phyloP scores from a whole-genome alignment of 176 grass and related monocot genomes.

The Leersia perrieri region DNA sequence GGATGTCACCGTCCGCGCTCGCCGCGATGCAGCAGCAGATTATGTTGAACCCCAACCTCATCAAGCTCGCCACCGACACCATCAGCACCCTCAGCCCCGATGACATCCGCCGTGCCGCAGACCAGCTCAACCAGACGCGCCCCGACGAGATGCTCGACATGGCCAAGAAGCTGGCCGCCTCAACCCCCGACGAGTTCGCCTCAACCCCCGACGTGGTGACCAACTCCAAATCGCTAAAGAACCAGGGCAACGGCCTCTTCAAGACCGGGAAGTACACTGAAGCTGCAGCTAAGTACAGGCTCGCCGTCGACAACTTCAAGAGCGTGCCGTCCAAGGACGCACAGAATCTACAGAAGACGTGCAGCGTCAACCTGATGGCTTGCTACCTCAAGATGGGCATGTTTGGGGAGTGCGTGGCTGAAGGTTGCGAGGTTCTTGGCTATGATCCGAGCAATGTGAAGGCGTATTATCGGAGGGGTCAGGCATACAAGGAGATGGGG shows the following conservation, averaged over 20 bases:
- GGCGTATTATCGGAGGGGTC: slow-evolving; percentile 95
- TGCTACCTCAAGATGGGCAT: slow-evolving; percentile 74
- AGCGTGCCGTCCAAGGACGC: slow-evolving; percentile 41
- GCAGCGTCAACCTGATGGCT: slow-evolving; percentile 91
- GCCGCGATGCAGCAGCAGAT: slow-evolving; percentile 94
- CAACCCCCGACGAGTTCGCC: slow-evolving; percentile 79
- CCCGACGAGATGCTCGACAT: slow-evolving; percentile 87
- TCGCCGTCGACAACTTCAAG: slow-evolving; percentile 75
- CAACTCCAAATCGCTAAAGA: slow-evolving; percentile 65
- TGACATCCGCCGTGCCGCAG: slow-evolving; percentile 70
- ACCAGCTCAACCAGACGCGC: slow-evolving; percentile 63
- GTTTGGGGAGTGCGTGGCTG: slow-evolving; percentile 74
- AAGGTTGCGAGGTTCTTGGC: slow-evolving; percentile 82
- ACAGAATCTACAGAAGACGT: slow-evolving; percentile 58
- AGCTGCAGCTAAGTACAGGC: slow-evolving; percentile 81
- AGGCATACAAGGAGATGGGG: slow-evolving; percentile 81
- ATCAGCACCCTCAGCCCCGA: slow-evolving; percentile 85
- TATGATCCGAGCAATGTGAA: slow-evolving; percentile 81
- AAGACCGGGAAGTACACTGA: slow-evolving; percentile 55
- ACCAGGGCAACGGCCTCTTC: slow-evolving; percentile 84
- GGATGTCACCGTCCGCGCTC: slow-evolving; percentile 75
- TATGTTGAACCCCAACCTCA: slow-evolving; percentile 75
- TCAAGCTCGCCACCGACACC: slow-evolving; percentile 74
- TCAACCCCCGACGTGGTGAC: slow-evolving; percentile 62
- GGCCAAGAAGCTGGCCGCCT: slow-evolving; percentile 63